Conservation (phyloP, 2,329 filamentous ascomycete genomes). For the Aspergillus arachidicola region DNA sequence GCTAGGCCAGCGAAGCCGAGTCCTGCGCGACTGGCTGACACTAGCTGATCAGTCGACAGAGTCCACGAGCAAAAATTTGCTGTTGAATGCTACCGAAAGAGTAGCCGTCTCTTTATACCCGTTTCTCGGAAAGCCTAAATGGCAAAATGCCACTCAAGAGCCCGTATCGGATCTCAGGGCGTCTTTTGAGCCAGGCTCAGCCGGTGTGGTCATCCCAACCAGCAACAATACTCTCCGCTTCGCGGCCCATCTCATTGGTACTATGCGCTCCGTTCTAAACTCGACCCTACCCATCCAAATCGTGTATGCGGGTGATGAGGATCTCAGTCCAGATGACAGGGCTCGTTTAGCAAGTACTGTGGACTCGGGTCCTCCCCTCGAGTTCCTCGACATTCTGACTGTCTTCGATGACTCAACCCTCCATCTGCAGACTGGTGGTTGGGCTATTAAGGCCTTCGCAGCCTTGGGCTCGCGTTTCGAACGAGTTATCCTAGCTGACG, state of each 20-base stretch:
- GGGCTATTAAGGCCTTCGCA: conserved; percentile 15
- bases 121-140: not conserved
- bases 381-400: conserved; percentile 12
- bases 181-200: conserved; percentile 1
- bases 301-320: conserved; percentile 9
- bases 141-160: not conserved
- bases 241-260: conserved; percentile 8
- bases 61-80: not conserved
- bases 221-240: conserved; percentile 14
- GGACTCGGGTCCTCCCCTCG: conserved; percentile 1
- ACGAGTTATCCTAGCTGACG: conserved; percentile 8
- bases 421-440: conserved; percentile 5
- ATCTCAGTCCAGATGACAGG: not conserved
- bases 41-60: not conserved
- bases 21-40: conserved; percentile 7
- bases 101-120: conserved; percentile 1
- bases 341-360: not conserved
- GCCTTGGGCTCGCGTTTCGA: conserved; percentile 11
- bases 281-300: conserved; percentile 10
- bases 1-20: conserved; percentile 7
- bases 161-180: conserved; percentile 6
- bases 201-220: conserved; percentile 14
- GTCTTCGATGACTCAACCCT: conserved; percentile 9
- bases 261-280: conserved; percentile 7
- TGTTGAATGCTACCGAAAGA: conserved; percentile 2